Base-by-base conservation (phyloP, 139 green algal genomes). In the Edaphochlamys debaryana region DNA sequence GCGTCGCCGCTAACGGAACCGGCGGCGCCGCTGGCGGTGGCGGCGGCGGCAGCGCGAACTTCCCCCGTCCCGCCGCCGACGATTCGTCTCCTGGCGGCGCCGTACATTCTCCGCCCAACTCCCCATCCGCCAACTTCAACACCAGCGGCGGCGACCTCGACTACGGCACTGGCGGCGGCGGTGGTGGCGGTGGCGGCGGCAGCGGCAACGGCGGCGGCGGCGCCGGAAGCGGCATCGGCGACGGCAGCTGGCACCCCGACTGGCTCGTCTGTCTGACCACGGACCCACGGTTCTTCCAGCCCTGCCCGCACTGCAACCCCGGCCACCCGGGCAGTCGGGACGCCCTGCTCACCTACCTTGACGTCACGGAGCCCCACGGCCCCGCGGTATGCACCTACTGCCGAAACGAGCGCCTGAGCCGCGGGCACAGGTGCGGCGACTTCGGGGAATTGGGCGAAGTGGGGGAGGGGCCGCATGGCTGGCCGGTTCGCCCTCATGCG, bases 191-290 rank as follows among this genome's bases (percentile, higher is more conserved):
- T 52, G 71, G 50, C 20, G 71, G 34, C 71, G 52, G 30, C 29
- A 37, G 48, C 73, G 37, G 4, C 67, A 29, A 8, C 17, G 67
- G 25, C 40, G 62, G 1, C 62, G 32, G 62, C 62, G 15, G 13
- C 62, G 62, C 50, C 50, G n/a, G 7, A 25, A 13, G 17, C 22
- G 58, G 17, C 58, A 3, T 25, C 25, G 63, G 13, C 36, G 40
- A 4, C 23, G 63, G 41, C 41, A 62, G 42, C 32, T 74, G 54
- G 23, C 76, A 82, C 45, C 76, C 76, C 22, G 68, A 85, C 32
- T 85, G 79, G 79, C 68, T 85, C 27, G 68, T 77, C 37, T 68
- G 78, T 40, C 54, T 85, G n/a, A 85, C 79, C 0, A 67, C 54
- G 40, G 68, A 73, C 32, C 5, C 38, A 7, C 54, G 68, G 11